Base-by-base conservation (phyloP, 441 rosid genomes). In the Raphanus hybrid region DNA sequence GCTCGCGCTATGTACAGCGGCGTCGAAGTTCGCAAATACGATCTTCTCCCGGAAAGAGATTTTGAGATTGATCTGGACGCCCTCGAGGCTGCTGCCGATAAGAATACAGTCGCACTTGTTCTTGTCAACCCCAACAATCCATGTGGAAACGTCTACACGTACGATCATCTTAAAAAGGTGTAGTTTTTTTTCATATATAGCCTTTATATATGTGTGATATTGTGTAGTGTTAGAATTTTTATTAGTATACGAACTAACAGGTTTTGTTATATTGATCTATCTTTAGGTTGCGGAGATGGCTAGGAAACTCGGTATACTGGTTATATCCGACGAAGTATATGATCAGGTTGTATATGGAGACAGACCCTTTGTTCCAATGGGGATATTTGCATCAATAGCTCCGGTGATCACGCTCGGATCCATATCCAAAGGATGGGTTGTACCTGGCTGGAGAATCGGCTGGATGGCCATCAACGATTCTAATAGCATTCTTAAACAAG, bases 371-470 rank as follows among this genome's bases (percentile, higher is more conserved):
- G 68, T 82, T 32, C 91, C 89, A 15, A 85, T 86, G 87, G 83
- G 86, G 48, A 72, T 35, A 14, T 86, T 89, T 4, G 89, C 86
- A 23, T 83, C 83, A 0, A 77, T 78, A 70, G 84, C 73, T 32
- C 91, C 91, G 2, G 78, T 87, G 8, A 43, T 87, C 37, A 89
- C 86, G 0, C 67, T 85, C 10, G 91, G 91, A 6, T 87, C 91
- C 8, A 65, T 87, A 71, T 82, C 86, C 11, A 89, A 89, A 80
- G 84, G 85, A 58, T 89, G 91, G 91, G 59, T 75, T 8, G 87
- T 80, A 8, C 91, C 88, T 2, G 87, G 90, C 18, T 87, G 90
- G 88, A 81, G 87, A 32, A 58, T 84, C 10, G 84, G 92, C 64
- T 86, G 93, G 87, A 64, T 89, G 0, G 91, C 78, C 14, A 80